These are phyloP conservation scores for Dalechampia spathulata DNA, from an alignment of 441 rosid species.

Conservation along the genomic window DNA sequence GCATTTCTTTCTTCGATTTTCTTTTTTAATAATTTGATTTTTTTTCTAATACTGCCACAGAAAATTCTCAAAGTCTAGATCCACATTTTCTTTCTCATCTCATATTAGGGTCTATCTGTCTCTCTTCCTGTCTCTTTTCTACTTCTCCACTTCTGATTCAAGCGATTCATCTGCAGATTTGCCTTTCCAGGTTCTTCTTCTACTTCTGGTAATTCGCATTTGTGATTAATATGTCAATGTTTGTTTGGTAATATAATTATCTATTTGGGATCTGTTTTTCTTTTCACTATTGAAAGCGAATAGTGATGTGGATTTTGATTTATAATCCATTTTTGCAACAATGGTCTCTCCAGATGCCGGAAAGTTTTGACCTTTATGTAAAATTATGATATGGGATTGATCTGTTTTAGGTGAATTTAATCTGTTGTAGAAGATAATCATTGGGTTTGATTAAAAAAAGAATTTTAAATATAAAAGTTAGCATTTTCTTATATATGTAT, in stretches of 20 bases:
- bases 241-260: too few species aligned
- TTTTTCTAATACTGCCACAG: neutral
- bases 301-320: neutral
- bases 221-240: too few species aligned
- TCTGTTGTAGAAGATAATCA: neutral
- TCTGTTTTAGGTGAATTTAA: neutral
- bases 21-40: neutral
- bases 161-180: neutral
- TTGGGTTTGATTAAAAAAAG: neutral
- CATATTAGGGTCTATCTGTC: neutral
- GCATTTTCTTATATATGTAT: too few species aligned
- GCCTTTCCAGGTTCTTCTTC: neutral
- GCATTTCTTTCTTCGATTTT: neutral
- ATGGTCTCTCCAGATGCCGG: neutral
- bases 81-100: too few species aligned
- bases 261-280: too few species aligned
- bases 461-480: too few species aligned
- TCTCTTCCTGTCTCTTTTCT: neutral
- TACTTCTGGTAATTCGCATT: too few species aligned
- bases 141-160: neutral
- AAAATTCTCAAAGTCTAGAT: neutral
- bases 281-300: too few species aligned
- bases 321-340: neutral
- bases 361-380: neutral
- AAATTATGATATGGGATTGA: slow-evolving; percentile 3